phyloP scores from a whole-genome alignment of 2,329 filamentous ascomycete genomes.

The Aaosphaeria pasadenensis region DNA sequence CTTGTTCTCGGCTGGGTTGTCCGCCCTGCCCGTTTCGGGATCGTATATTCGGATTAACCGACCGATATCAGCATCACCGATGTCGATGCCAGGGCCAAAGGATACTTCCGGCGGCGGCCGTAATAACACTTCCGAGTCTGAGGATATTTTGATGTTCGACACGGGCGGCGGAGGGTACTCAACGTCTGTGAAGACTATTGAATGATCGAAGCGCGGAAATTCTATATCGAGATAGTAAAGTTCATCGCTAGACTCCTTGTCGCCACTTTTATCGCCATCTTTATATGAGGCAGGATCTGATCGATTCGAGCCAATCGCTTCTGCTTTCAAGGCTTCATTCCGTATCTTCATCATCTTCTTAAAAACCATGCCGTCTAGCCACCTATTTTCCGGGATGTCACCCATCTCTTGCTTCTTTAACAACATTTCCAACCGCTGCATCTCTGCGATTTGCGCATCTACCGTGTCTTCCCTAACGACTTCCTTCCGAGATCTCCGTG shows the following conservation, averaged over 20 bases:
- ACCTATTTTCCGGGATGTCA: conserved; percentile 87
- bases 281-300: conserved; percentile 11
- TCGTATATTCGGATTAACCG: conserved; percentile 86
- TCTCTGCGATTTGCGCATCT: conserved; percentile 74
- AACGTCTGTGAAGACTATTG: conserved; percentile 90
- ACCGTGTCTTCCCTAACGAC: conserved; percentile 46
- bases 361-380: conserved; percentile 94
- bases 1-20: conserved; percentile 94
- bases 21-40: conserved; percentile 81
- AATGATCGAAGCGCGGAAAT: conserved; percentile 91
- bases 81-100: conserved; percentile 79
- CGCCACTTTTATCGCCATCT: conserved; percentile 12
- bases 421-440: conserved; percentile 82
- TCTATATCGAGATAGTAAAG: conserved; percentile 86
- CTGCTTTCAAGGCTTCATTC: conserved; percentile 37
- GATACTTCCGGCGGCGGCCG: conserved; percentile 86
- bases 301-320: conserved; percentile 36
- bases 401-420: conserved; percentile 99
- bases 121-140: conserved; percentile 62
- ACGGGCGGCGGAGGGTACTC: conserved; percentile 86
- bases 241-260: conserved; percentile 44
- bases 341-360: conserved; percentile 74
- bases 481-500: conserved; percentile 50
- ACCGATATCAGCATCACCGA: conserved; percentile 51
- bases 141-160: conserved; percentile 67